phyloP scores from a whole-genome alignment of 106 monocot genomes.

The Dioscorea alata region DNA sequence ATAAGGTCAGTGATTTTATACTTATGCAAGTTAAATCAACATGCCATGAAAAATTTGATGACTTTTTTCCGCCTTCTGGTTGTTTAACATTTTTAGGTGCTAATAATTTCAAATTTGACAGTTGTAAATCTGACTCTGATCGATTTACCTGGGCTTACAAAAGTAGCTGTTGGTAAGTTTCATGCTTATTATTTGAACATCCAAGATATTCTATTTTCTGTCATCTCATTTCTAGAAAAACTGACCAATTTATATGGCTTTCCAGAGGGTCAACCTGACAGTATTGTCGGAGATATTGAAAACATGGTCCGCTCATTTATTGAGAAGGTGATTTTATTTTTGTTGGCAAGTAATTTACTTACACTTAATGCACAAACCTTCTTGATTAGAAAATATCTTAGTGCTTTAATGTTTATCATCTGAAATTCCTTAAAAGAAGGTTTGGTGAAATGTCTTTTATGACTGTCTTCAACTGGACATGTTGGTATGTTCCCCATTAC shows the following conservation, averaged over 20 bases:
- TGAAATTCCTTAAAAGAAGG: too few species aligned
- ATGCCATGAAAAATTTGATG: too few species aligned
- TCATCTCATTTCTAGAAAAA: not conserved
- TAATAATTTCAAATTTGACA: slow-evolving; percentile 29
- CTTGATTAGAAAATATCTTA: too few species aligned
- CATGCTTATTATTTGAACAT: too few species aligned
- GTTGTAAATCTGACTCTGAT: slow-evolving; percentile 93
- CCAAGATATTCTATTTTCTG: not conserved
- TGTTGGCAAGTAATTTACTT: not conserved
- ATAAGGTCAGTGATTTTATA: too few species aligned
- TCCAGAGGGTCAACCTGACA: slow-evolving; percentile 78
- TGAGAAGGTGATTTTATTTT: slow-evolving; percentile 52
- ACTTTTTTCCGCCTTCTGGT: too few species aligned
- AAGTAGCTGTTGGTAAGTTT: slow-evolving; percentile 92
- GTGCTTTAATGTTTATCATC: too few species aligned
- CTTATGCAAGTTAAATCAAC: too few species aligned
- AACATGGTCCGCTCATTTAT: slow-evolving; percentile 88
- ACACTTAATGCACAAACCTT: too few species aligned
- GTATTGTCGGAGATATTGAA: slow-evolving; percentile 70
- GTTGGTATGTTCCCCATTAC: too few species aligned
- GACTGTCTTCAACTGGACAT: too few species aligned
- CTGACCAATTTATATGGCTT: slow-evolving; percentile 2
- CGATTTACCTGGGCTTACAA: slow-evolving; percentile 97
- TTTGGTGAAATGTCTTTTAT: too few species aligned
- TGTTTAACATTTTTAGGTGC: not conserved